A percentile compares a stretch with the other conserved stretches of the same genome.
Evolutionary conservation across 2,329 filamentous ascomycete genomes (phyloP).

Genomic region (Shiraia sp.): DNA sequence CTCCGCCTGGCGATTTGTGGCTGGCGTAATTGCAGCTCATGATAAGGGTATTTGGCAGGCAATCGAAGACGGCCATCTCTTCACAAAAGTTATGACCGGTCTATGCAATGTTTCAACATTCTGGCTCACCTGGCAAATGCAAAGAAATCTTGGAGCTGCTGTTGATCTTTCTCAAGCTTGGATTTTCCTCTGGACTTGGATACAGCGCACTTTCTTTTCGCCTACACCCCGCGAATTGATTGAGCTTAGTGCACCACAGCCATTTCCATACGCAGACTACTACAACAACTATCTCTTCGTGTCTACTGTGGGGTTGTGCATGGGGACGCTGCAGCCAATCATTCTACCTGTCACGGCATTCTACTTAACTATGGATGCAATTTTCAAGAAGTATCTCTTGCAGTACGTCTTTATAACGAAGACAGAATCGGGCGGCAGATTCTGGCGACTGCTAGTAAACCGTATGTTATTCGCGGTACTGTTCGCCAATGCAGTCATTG

Average conservation of each 20-base stretch:
- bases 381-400: slow-evolving; percentile 91
- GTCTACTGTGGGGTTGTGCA: slow-evolving; percentile 81
- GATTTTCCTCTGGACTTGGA: slow-evolving; percentile 77
- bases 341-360: slow-evolving; percentile 83
- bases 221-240: slow-evolving; percentile 91
- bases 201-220: slow-evolving; percentile 76
- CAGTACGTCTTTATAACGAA: slow-evolving; percentile 89
- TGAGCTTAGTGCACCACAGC: slow-evolving; percentile 85
- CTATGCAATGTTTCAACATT: slow-evolving; percentile 84
- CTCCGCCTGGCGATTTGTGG: slow-evolving; percentile 77
- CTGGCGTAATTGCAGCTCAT: slow-evolving; percentile 62
- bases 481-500: slow-evolving; percentile 76
- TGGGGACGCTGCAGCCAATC: slow-evolving; percentile 82
- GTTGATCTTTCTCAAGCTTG: slow-evolving; percentile 86
- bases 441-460: slow-evolving; percentile 90
- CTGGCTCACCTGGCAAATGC: slow-evolving; percentile 87
- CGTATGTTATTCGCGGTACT: slow-evolving; percentile 82
- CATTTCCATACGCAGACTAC: slow-evolving; percentile 93
- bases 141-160: slow-evolving; percentile 81
- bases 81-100: slow-evolving; percentile 68
- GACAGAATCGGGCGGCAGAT: slow-evolving; percentile 89
- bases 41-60: slow-evolving; percentile 66
- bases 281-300: slow-evolving; percentile 99
- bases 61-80: slow-evolving; percentile 67
- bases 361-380: slow-evolving; percentile 84